A percentile compares a stretch with the other conserved stretches of the same genome.
Evolutionary conservation across 495 filamentous ascomycete species (phyloP).

Genomic region (Hyaloscypha finlandica): DNA sequence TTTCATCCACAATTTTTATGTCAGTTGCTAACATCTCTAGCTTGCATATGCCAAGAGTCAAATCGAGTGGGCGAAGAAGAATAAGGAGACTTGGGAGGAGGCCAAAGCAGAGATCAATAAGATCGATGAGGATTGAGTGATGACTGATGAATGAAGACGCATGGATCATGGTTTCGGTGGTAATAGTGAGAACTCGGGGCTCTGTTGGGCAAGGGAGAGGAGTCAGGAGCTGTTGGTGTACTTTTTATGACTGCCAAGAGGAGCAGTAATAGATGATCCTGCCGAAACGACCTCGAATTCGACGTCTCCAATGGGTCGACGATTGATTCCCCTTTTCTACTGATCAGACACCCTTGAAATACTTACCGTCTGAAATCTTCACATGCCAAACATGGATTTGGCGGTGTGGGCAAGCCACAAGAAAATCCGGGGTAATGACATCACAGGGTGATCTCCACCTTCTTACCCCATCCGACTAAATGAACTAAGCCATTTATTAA

Average conservation of each 20-base stretch:
- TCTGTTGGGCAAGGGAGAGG: neutral
- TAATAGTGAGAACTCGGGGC: constrained; percentile 11
- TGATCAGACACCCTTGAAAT: neutral
- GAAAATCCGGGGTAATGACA: constrained; percentile 26
- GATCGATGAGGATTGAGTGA: constrained; percentile 57
- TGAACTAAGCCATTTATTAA: no score
- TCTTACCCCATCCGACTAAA: neutral
- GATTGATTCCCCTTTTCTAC: neutral
- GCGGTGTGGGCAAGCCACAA: neutral
- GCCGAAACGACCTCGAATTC: neutral
- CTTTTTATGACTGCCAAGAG: constrained; percentile 14
- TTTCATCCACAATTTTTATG: neutral
- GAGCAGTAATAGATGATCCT: constrained; percentile 9
- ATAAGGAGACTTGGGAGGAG: constrained; percentile 94
- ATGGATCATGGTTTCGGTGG: constrained; percentile 9
- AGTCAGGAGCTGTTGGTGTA: constrained; percentile 13
- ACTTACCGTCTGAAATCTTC: neutral
- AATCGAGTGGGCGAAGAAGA: constrained; percentile 98
- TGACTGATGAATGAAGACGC: constrained; percentile 1
- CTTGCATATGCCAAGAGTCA: constrained; percentile 92
- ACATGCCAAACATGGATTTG: neutral
- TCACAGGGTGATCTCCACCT: neutral
- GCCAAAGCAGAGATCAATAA: constrained; percentile 91
- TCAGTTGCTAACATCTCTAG: constrained; percentile 46
- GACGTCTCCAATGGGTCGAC: neutral